Base-by-base conservation (phyloP, 2,329 filamentous ascomycete genomes). In the Aureobasidium leucospermi region DNA sequence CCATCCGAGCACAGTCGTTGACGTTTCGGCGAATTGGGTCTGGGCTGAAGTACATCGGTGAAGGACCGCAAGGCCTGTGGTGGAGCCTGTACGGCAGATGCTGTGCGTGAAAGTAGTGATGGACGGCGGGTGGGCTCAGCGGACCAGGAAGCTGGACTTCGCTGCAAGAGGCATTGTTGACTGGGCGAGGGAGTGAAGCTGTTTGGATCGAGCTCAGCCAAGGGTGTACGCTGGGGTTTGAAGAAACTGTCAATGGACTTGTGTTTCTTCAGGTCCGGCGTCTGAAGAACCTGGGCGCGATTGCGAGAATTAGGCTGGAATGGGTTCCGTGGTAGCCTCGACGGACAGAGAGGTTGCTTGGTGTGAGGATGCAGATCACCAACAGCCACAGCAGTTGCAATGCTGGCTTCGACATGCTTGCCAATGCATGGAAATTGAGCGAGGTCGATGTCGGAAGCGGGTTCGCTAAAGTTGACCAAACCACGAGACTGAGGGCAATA, bases 361-460 rank as follows among this genome's bases (percentile, higher is more conserved):
- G 91, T 95, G 65, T 93, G 94, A 1, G 94, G 94, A 70, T 97
- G 87, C 47, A 96, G 74, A 65, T 96, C 88, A 38, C 94, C 94
- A 39, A 71, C 77, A 28, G 94, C 90, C 61, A 99, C 86, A 6
- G 84, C 85, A 53, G 79, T 78, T 7, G 93, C 91, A 61, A 89
- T 72, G 51, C 85, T 78, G 1, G 86, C 76, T 7, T 70, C 68
- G 46, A 96, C 82, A 65, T 84, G 79, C 19, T 81, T 78, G 32
- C 94, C 95, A 63, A 99, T 90, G 67, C 88, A 97, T 1, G 87
- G 82, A 80, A 96, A 86, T 43, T 87, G 82, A 9, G 85, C 82
- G 0, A 86, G 76, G 28, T 85, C 82, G 23, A 90, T 71, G 4
- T 83, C 83, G 6, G 81, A 75, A 0, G 84, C 82, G 0, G 87